These are phyloP conservation scores for Termitomyces sp. DNA, from an alignment of 768 basidiomycete species.

Conservation along the genomic window DNA sequence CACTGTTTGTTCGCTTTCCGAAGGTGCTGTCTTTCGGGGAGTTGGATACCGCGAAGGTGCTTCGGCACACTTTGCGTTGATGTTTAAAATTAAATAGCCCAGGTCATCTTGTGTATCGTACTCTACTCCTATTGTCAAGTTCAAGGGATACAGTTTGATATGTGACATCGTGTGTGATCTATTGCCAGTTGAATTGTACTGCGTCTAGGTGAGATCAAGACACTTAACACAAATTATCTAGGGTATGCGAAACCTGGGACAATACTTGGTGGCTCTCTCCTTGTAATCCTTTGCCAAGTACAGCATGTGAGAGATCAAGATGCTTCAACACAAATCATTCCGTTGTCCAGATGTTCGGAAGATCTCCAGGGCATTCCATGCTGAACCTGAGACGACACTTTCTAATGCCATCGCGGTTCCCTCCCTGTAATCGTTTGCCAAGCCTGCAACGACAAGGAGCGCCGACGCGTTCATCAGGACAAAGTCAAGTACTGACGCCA, in stretches of 20 bases:
- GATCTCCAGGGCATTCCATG: slow-evolving; percentile 49
- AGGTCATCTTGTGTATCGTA: slow-evolving; percentile 7
- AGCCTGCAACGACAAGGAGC: slow-evolving; percentile 77
- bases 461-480: slow-evolving; percentile 90
- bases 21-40: background rate
- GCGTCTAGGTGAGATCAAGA: no score
- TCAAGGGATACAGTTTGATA: slow-evolving; percentile 2
- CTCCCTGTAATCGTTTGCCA: slow-evolving; percentile 62
- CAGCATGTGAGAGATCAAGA: no score
- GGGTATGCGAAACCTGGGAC: no score
- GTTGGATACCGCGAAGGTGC: background rate
- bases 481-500: slow-evolving; percentile 74
- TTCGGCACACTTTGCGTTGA: background rate
- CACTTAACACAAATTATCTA: background rate
- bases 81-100: slow-evolving; percentile 14
- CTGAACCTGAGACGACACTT: slow-evolving; percentile 52
- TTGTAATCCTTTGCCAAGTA: no score
- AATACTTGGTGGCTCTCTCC: no score
- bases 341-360: slow-evolving; percentile 28
- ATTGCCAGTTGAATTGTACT: background rate
- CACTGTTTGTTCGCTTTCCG: background rate
- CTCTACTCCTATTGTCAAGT: slow-evolving; percentile 3
- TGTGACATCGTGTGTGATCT: background rate
- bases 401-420: slow-evolving; percentile 65
- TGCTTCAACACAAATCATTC: background rate